Conservation (phyloP, 78 protist genomes). For the Pigoraptor vietnamica region DNA sequence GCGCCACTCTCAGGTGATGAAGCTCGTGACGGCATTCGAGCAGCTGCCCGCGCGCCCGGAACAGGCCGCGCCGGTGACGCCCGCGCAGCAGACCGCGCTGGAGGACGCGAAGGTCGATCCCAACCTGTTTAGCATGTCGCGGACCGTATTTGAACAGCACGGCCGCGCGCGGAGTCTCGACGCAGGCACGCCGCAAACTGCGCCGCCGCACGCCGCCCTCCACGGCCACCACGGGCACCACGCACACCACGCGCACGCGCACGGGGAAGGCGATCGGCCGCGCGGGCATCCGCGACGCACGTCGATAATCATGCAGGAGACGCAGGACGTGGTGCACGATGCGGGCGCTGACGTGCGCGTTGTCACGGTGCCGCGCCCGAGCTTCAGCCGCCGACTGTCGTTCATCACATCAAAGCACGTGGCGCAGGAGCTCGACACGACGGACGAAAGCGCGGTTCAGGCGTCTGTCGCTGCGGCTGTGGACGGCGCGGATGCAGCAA, state of each 20-base stretch:
- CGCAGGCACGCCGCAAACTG: no score
- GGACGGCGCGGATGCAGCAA: no score
- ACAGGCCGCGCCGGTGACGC: neutral
- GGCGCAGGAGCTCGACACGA: neutral
- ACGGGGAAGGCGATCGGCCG: neutral
- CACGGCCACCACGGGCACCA: no score
- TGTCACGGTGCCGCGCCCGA: neutral
- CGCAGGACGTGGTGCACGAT: neutral
- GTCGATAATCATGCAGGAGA: neutral
- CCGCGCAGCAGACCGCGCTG: neutral
- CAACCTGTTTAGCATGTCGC: neutral
- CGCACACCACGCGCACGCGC: no score
- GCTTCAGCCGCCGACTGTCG: neutral
- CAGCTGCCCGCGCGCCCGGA: neutral
- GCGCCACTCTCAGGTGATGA: neutral
- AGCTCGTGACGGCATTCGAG: neutral
- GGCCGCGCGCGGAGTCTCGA: no score
- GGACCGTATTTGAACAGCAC: neutral
- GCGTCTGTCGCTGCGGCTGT: no score
- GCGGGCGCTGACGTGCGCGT: neutral
- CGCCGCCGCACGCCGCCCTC: no score
- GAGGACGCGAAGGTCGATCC: neutral
- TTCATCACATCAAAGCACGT: neutral
- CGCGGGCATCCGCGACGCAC: neutral
- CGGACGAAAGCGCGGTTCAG: neutral